Evolutionary conservation across 1,284 basidiomycete species (phyloP), one percentile per base, ranked within the genome.

Genomic region (Apiotrichum porosum): DNA sequence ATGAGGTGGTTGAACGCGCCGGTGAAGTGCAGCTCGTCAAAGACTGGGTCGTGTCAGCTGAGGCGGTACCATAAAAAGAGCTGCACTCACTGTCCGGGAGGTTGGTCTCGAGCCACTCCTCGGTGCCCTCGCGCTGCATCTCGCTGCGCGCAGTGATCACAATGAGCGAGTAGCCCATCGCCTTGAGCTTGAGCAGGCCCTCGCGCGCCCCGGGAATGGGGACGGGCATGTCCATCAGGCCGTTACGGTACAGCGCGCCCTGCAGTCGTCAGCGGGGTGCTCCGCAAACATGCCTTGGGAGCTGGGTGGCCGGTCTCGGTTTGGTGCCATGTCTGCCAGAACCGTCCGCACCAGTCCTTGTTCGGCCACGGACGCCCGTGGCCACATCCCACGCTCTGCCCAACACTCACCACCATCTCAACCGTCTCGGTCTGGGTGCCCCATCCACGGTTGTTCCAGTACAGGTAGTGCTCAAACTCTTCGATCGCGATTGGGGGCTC

Each of bases 71-170:
- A 8, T 30, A 19, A 23, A 23, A 6, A 26, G 21, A 15, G 9
- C 6, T 14, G 23, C 3, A 62, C 69, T 49, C 43, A 71, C 71
- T 53, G 75, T 82, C 83, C 30, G 83, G 83, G 59, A 84, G 82
- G 65, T 85, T 76, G 48, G 77, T 72, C 34, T 81, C 76, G 8
- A 84, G 68, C 86, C 86, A 89, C 37, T 75, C 71, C 75, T 82
- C 81, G 42, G 81, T 86, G 32, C 78, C 74, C 43, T 81, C 79
- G 23, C 81, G 77, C 50, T 81, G 74, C 32, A 79, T 76, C 48
- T 79, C 75, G 30, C 77, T 76, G 54, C 87, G 77, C 28, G 87
- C 86, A 4, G 87, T 90, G 42, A 90, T 81, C 52, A 90, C 81
- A 50, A 87, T 65, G 33, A 74, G 51, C 44, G 78, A 77, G 69